Conservation (phyloP, 2,329 filamentous ascomycete species). For the Lasiodiplodia sp. region DNA sequence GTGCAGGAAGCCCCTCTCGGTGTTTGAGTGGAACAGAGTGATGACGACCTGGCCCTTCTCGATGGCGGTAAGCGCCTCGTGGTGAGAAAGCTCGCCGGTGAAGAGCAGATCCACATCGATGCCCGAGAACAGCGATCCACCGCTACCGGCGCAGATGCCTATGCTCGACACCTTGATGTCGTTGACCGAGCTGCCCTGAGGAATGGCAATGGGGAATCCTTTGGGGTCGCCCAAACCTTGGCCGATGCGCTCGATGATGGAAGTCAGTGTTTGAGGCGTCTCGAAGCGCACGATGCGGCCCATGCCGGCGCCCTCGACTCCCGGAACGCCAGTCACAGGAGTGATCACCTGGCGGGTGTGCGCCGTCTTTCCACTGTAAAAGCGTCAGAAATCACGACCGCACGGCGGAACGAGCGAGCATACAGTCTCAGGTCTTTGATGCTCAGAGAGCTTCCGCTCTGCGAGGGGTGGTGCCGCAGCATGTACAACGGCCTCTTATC, state of each 20-base stretch:
- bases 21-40: slow-evolving; percentile 91
- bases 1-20: slow-evolving; percentile 82
- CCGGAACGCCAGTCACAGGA: slow-evolving; percentile 46
- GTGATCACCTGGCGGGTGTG: slow-evolving; percentile 64
- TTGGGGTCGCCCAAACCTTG: slow-evolving; percentile 71
- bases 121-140: slow-evolving; percentile 75
- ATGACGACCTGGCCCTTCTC: slow-evolving; percentile 85
- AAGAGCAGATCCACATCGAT: slow-evolving; percentile 80
- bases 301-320: slow-evolving; percentile 60
- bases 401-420: slow-evolving; percentile 7
- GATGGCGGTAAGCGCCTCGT: slow-evolving; percentile 85
- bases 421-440: slow-evolving; percentile 23
- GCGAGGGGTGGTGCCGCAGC: slow-evolving; percentile 59
- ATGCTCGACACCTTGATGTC: slow-evolving; percentile 70
- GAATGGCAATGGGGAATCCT: slow-evolving; percentile 69
- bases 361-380: slow-evolving; percentile 5
- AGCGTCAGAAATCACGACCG: not conserved
- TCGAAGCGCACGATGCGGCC: slow-evolving; percentile 66
- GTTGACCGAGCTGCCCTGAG: slow-evolving; percentile 63
- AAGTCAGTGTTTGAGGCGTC: slow-evolving; percentile 59
- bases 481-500: slow-evolving; percentile 43
- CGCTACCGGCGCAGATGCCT: slow-evolving; percentile 89
- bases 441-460: slow-evolving; percentile 36
- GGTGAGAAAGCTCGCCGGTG: slow-evolving; percentile 92
- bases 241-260: slow-evolving; percentile 69